phyloP scores from a whole-genome alignment of 1,284 basidiomycete genomes.

The Megacollybia platyphylla region DNA sequence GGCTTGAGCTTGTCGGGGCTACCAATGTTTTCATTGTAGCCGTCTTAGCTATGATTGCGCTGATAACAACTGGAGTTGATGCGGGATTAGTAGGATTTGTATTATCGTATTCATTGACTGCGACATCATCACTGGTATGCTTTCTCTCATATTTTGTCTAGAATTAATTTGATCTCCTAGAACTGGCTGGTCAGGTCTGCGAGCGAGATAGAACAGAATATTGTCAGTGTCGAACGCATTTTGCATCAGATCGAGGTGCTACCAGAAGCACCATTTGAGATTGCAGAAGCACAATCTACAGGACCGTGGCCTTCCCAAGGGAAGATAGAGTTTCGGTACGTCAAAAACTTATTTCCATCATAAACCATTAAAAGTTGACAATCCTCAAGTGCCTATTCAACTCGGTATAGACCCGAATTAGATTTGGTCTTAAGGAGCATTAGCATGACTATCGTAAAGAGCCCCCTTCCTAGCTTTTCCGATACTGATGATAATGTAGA shows the following conservation, averaged over 20 bases:
- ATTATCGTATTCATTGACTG: slow-evolving; percentile 75
- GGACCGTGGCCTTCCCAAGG: slow-evolving; percentile 69
- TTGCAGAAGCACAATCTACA: slow-evolving; percentile 50
- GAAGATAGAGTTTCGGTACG: slow-evolving; percentile 63
- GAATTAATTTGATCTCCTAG: slow-evolving; percentile 15
- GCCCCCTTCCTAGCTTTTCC: background rate
- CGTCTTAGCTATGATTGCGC: slow-evolving; percentile 53
- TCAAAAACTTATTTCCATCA: slow-evolving; percentile 4
- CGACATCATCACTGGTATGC: slow-evolving; percentile 60
- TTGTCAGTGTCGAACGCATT: slow-evolving; percentile 79
- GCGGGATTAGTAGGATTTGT: slow-evolving; percentile 89
- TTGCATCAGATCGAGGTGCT: slow-evolving; percentile 64
- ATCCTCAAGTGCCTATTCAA: slow-evolving; percentile 51
- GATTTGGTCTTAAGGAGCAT: slow-evolving; percentile 72
- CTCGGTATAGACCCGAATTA: slow-evolving; percentile 74
- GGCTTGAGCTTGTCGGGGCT: slow-evolving; percentile 77
- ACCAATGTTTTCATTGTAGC: slow-evolving; percentile 73
- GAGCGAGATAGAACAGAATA: slow-evolving; percentile 89
- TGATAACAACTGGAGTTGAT: slow-evolving; percentile 68
- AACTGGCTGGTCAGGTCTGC: slow-evolving; percentile 89
- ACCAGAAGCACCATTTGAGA: slow-evolving; percentile 67
- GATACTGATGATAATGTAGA: slow-evolving; percentile 18
- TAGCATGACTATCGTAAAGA: slow-evolving; percentile 47
- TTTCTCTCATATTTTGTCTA: background rate
- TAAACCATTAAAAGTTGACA: slow-evolving; percentile 1